These are phyloP conservation scores for Apostasia shenzhenica DNA, from an alignment of 106 monocot species.

Conservation along the genomic window DNA sequence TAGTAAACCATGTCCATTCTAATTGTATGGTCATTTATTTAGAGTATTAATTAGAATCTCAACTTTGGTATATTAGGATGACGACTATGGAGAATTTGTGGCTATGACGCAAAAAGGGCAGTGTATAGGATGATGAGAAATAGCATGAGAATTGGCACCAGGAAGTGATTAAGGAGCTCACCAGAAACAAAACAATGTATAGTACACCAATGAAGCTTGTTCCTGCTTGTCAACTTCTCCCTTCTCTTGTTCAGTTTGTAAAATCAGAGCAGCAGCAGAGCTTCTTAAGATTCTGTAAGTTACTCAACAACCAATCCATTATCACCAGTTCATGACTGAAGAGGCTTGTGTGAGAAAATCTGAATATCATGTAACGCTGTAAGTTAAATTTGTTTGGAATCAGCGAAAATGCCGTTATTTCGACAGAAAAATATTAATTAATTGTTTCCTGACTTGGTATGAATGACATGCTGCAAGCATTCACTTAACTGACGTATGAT, in stretches of 20 bases:
- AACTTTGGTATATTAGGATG: no score
- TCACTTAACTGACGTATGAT: background rate
- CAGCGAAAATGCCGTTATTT: background rate
- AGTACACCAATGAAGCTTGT: background rate
- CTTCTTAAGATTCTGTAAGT: background rate
- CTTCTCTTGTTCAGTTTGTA: background rate
- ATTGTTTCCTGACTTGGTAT: no score
- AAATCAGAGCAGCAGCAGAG: background rate
- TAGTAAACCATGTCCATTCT: no score
- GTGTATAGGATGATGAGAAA: conserved; percentile 17
- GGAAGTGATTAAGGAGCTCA: background rate
- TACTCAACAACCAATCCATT: no score
- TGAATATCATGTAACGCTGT: background rate
- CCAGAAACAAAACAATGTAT: background rate
- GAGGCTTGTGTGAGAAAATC: background rate
- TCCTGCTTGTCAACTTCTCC: no score
- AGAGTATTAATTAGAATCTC: no score
- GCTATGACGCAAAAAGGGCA: conserved; percentile 22
- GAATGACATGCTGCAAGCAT: no score
- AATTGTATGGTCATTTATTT: no score
- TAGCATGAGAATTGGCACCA: conserved; percentile 10
- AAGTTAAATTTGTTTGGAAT: conserved; percentile 6
- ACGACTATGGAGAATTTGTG: conserved; percentile 20
- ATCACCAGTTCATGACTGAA: no score
- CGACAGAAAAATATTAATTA: no score